Base-by-base conservation (phyloP, 2,329 filamentous ascomycete species). In the Ophidiomyces ophidiicola region DNA sequence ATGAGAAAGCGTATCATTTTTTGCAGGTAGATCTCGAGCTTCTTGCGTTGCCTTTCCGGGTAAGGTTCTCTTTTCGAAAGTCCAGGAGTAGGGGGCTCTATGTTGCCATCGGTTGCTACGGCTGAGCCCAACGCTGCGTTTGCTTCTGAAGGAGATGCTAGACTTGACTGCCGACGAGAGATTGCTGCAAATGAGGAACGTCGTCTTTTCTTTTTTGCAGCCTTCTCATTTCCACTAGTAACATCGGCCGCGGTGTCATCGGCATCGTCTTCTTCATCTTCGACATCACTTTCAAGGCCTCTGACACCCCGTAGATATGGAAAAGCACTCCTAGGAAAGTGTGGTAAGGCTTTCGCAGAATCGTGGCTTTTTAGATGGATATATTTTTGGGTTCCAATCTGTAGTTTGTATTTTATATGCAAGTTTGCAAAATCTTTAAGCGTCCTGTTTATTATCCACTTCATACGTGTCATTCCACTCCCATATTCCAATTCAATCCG, bases 1-100 rank as follows among this genome's bases (percentile, higher is more conserved):
- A 98, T 96, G 51, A 98, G 76, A 74, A 88, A 96, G 39, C 84
- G 78, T 44, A 96, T 88, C 78, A 96, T 85, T 53, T 88, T 82
- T 47, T 88, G 84, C 14, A 98, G 67, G 56, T 98, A 98, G 34
- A 78, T 77, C 56, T 96, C 90, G 21, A 98, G 67, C 56, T 83
- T 84, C 51, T 78, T 80, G 41, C 88, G 76, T 60, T 94, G 87
- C 45, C 75, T 78, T 50, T 92, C 84, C 28, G 84, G 75, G 50
- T 88, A 92, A 2, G 67, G 64, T 40, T 75, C 69, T 46, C 63
- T 67, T 44, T 65, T 67, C 14, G 51, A 51, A 6, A 51, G 48
- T 29, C 59, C 57, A 4, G 60, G 57, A 4, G 57, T 49, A n/a
- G 58, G 53, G 29, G 68, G 61, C 39, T 66, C 64, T 32, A 62